phyloP scores from a whole-genome alignment of 257 asterid genomes.

The Paraleonurus japonicus region DNA sequence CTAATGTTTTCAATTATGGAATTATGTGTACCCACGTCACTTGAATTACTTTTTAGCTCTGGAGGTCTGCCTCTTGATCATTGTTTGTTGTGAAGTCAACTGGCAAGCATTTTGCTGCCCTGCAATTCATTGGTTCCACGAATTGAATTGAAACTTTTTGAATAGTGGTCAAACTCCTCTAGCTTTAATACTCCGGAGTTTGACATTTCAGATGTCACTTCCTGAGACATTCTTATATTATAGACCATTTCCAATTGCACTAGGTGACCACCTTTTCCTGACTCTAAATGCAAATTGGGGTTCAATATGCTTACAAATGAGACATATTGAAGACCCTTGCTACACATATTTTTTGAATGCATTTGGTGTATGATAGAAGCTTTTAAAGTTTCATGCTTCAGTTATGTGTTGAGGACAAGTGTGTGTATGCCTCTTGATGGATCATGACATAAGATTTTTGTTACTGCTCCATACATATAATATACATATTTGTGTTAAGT shows the following conservation, averaged over 20 bases:
- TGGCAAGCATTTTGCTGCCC: neutral
- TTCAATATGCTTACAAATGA: neutral
- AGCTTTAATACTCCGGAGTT: neutral
- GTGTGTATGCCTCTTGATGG: neutral
- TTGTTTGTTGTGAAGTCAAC: constrained; percentile 8
- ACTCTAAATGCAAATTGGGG: neutral
- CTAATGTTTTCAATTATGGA: neutral
- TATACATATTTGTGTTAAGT: neutral
- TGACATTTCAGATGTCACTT: neutral
- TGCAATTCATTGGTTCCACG: neutral
- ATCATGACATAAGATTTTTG: neutral
- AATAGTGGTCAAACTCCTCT: neutral
- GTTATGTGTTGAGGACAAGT: neutral
- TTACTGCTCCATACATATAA: neutral
- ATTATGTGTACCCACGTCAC: neutral
- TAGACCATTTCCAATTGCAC: neutral
- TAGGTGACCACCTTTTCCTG: neutral
- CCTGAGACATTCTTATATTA: neutral
- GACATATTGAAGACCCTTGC: neutral
- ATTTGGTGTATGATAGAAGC: neutral
- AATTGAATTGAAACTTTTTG: neutral
- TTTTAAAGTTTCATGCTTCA: neutral
- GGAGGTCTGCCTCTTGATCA: neutral
- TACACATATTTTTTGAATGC: neutral
- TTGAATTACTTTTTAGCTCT: neutral